Base-by-base conservation (phyloP, 2,329 filamentous ascomycete genomes). In the Cytospora piceae region DNA sequence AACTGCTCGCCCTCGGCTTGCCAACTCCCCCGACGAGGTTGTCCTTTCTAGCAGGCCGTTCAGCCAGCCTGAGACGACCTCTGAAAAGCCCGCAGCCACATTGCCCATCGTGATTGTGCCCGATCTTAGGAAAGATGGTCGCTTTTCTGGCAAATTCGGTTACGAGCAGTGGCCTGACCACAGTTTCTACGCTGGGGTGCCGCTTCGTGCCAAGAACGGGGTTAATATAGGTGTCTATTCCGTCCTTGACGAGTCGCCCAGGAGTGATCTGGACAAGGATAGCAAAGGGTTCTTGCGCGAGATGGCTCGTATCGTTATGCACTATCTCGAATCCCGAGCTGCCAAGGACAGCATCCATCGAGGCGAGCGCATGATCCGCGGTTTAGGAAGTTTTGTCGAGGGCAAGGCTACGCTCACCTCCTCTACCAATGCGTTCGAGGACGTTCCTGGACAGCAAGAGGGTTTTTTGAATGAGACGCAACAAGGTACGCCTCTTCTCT, bases 261-360 rank as follows among this genome's bases (percentile, higher is more conserved):
- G 63, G 3, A n/a, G 37, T 6, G 29, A 51, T n/a, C 27, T 68
- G 1, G 64, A 70, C 39, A 62, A 67, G 27, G 65, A 68, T 27
- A 61, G 68, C 1, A 67, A 63, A 5, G 65, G 67, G n/a, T 67
- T 70, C 34, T 60, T 74, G 61, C 69, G 68, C 46, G 70, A 73
- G 53, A 70, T 72, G 12, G 67, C 73, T 8, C 51, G 52, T 31
- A 64, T 71, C 14, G 69, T 73, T 64, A 72, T 73, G 68, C 69
- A 66, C 4, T 72, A 76, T 51, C 61, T 76, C 42, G 72, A 75
- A 6, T 68, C 70, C 17, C 64, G 69, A 27, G 68, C 69, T 51
- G 63, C 67, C 17, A 65, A 62, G 14, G 71, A 73, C 27, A 70
- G 64, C 56, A 69, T 69, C 3, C 59, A 70, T 14, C 71, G 72